Base-by-base conservation (phyloP, 345 rosid genomes). In the Eucalyptus cloeziana region DNA sequence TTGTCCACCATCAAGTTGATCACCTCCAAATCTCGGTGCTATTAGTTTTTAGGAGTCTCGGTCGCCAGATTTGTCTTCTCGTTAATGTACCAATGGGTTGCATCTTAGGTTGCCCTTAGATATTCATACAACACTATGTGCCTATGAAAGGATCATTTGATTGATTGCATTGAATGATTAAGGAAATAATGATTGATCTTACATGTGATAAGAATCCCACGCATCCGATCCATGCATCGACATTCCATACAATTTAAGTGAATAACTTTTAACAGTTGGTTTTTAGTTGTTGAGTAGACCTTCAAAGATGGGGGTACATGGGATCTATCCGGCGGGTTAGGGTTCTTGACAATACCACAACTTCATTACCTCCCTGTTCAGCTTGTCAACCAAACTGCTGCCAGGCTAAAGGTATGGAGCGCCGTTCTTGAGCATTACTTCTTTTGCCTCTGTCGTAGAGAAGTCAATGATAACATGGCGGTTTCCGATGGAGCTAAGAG, bases 361-460 rank as follows among this genome's bases (percentile, higher is more conserved):
- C 88, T 96, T 96, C 98, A 97, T 94, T 79, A 97, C 93, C 76
- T 90, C 94, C 13, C 95, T 88, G 31, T 95, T 96, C 3, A 86
- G 90, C n/a, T 90, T 91, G 10, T 95, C 94, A 24, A 93, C 96
- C 0, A 95, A 92, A 79, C 94, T 94, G 7, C 99, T 98, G 0
- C 91, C 4, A 0, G 99, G 98, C 89, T 92, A 96, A 31, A 98
- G 98, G 87, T 95, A 96, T 1, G 91, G 87, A 69, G 98, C 99
- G 64, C 89, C 76, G 86, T 96, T 97, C 13, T 92, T 92, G 6
- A 97, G 91, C 10, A 94, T 86, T 27, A 92, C 91, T 8, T 87
- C 90, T 40, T 91, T 89, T 0, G 97, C 64, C 10, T 47, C 90
- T 88, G 97, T 92, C 87, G 90, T 79, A 2, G 96, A 91, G 43